These are phyloP conservation scores for Hawksworthiomyces lignivorus DNA, from an alignment of 2,329 filamentous ascomycete genomes.

Conservation along the genomic window DNA sequence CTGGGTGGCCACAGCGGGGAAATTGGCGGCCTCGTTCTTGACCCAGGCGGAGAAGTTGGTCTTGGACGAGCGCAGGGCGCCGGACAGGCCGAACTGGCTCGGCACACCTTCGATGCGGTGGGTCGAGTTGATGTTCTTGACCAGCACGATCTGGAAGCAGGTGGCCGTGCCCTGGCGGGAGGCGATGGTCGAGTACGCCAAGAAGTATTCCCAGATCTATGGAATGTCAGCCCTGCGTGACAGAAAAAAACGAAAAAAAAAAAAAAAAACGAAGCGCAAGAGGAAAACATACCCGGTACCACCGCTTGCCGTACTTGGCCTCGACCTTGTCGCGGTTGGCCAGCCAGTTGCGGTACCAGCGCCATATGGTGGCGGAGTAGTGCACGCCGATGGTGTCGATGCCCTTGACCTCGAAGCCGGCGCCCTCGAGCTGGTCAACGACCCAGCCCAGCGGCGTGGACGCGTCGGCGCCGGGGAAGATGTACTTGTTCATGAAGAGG, in stretches of 20 bases:
- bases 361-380: conserved; percentile 94
- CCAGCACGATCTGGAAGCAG: conserved; percentile 78
- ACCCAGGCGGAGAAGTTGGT: conserved; percentile 27
- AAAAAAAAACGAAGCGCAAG: background rate
- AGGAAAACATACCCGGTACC: conserved; percentile 72
- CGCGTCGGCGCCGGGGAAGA: conserved; percentile 95
- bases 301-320: conserved; percentile 89
- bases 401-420: conserved; percentile 84
- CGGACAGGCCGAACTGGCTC: conserved; percentile 60
- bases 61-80: conserved; percentile 40
- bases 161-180: conserved; percentile 78
- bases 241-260: background rate
- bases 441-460: conserved; percentile 88
- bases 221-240: background rate
- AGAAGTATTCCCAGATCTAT: conserved; percentile 87
- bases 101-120: conserved; percentile 71
- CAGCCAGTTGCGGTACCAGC: conserved; percentile 98
- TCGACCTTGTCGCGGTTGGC: conserved; percentile 86
- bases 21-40: conserved; percentile 23
- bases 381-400: conserved; percentile 93
- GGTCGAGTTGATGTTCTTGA: conserved; percentile 85
- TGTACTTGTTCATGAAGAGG: conserved; percentile 99
- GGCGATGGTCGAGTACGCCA: conserved; percentile 75
- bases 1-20: conserved; percentile 22
- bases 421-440: conserved; percentile 74